Base-by-base conservation (phyloP, 1,139 yeast species). In the Geotrichum cucujoidarum region DNA sequence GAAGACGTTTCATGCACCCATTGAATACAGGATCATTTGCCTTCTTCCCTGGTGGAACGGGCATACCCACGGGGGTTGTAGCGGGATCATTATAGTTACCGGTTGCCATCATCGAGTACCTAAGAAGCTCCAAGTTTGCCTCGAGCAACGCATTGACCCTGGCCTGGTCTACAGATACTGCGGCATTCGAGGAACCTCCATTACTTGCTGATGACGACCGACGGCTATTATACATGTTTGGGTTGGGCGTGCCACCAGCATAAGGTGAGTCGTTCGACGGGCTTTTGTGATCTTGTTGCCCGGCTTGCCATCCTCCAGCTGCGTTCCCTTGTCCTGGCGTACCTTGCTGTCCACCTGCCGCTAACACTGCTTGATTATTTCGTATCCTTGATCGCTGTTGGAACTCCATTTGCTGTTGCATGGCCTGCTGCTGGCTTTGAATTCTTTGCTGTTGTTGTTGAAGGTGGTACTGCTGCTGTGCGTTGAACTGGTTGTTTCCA, bases 51-150 rank as follows among this genome's bases (percentile, higher is more conserved):
- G 45, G 39, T 4, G 31, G 32, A 3, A 33, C 33, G 13, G 30
- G 30, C 16, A 18, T 14, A 5, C 40, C 22, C 13, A 30, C 25
- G 8, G 42, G 45, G 2, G 25, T 17, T 11, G 40, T 30, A 7
- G 40, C 27, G 2, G 48, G 48, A 16, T 46, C 49, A 4, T 30
- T n/a, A 13, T 48, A 39, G 38, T 35, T 43, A 7, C 57, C 54
- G 11, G 58, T 43, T 17, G 60, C 52, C n/a, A 45, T 43, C 20
- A 60, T 51, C 6, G 65, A 61, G 31, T 53, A 53, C 25, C 57
- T 53, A 14, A 66, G 45, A 14, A 66, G 61, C 48, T 66, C 69
- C 37, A 57, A 56, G 55, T 66, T 66, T 50, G 66, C 61, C 17
- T 63, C 60, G 18, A 66, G 55, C 33, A 66, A 46, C 38, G 61